Percentiles rank a stretch among this genome's conserved stretches.
These are phyloP conservation scores for Danielia reshetovae DNA, from an alignment of 805 yeast species.

Conservation along the genomic window DNA sequence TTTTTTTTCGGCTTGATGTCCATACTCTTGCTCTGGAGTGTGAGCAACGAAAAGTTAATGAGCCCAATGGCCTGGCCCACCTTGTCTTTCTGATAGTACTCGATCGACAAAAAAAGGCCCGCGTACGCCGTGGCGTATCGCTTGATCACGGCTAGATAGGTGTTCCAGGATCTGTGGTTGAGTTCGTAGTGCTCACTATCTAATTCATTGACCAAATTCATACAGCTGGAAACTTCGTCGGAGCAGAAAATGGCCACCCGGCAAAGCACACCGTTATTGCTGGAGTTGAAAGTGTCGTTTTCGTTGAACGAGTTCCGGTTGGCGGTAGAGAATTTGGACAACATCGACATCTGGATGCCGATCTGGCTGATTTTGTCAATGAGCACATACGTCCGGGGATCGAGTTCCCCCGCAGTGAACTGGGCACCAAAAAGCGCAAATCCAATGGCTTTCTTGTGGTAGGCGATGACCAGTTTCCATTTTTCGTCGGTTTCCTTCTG, in stretches of 20 bases:
- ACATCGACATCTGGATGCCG: constrained; percentile 36
- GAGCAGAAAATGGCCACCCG: constrained; percentile 41
- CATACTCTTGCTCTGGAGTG: constrained; percentile 30
- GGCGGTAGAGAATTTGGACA: constrained; percentile 36
- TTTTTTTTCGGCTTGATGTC: constrained; percentile 8
- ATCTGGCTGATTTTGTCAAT: constrained; percentile 23
- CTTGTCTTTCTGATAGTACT: constrained; percentile 40
- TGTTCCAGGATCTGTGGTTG: constrained; percentile 20
- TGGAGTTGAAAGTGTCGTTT: constrained; percentile 8
- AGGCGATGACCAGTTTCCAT: constrained; percentile 34
- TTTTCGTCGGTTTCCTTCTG: constrained; percentile 19
- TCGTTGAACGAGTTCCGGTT: constrained; percentile 20
- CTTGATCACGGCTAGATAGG: constrained; percentile 27
- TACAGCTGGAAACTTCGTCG: constrained; percentile 28
- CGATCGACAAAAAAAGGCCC: constrained; percentile 43
- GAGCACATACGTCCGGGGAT: constrained; percentile 8
- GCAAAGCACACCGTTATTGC: constrained; percentile 39
- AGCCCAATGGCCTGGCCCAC: constrained; percentile 47
- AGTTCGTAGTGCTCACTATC: constrained; percentile 9
- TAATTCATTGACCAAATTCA: constrained; percentile 17
- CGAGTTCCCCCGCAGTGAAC: constrained; percentile 4
- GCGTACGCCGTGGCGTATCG: constrained; percentile 40
- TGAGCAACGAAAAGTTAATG: constrained; percentile 32
- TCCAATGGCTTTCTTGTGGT: constrained; percentile 31
- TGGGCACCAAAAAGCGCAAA: constrained; percentile 22